Percentiles rank a stretch among this genome's conserved stretches.
These are phyloP conservation scores for Venturiaceae sp. DNA, from an alignment of 2,329 filamentous ascomycete genomes.

Conservation along the genomic window DNA sequence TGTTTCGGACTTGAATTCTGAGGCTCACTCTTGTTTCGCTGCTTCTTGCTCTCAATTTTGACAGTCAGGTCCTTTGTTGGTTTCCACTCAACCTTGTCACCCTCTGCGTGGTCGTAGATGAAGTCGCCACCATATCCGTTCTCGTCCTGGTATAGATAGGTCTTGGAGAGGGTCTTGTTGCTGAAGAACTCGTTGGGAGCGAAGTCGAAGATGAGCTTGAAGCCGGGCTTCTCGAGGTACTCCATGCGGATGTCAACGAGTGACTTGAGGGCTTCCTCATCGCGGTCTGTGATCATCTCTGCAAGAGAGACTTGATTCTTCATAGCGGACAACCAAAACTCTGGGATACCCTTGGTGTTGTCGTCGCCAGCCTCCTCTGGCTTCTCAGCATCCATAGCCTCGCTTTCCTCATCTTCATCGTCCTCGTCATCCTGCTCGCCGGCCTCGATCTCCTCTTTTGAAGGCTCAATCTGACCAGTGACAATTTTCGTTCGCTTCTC, in stretches of 20 bases:
- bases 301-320: slow-evolving; percentile 97
- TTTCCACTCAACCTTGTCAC: slow-evolving; percentile 97
- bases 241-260: slow-evolving; percentile 96
- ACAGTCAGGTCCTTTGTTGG: slow-evolving; percentile 86
- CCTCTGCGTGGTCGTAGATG: slow-evolving; percentile 98
- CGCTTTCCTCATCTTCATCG: slow-evolving; percentile 46
- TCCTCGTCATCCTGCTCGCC: slow-evolving; percentile 74
- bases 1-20: background rate
- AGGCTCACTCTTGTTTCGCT: slow-evolving; percentile 92
- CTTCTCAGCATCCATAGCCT: slow-evolving; percentile 51
- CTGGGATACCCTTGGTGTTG: slow-evolving; percentile 72
- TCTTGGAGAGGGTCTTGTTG: slow-evolving; percentile 96
- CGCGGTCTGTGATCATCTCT: slow-evolving; percentile 97
- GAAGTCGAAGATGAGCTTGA: slow-evolving; percentile 97
- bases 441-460: slow-evolving; percentile 74
- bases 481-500: slow-evolving; percentile 89
- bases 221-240: slow-evolving; percentile 95
- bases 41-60: slow-evolving; percentile 96
- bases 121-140: slow-evolving; percentile 98
- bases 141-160: slow-evolving; percentile 98
- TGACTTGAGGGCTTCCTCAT: slow-evolving; percentile 86
- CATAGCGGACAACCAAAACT: slow-evolving; percentile 99
- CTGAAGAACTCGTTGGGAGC: slow-evolving; percentile 91
- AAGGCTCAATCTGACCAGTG: slow-evolving; percentile 79
- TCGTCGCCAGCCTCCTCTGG: slow-evolving; percentile 39